Evolutionary conservation across 768 basidiomycete genomes (phyloP).

Genomic region (Amanita rubescens): DNA sequence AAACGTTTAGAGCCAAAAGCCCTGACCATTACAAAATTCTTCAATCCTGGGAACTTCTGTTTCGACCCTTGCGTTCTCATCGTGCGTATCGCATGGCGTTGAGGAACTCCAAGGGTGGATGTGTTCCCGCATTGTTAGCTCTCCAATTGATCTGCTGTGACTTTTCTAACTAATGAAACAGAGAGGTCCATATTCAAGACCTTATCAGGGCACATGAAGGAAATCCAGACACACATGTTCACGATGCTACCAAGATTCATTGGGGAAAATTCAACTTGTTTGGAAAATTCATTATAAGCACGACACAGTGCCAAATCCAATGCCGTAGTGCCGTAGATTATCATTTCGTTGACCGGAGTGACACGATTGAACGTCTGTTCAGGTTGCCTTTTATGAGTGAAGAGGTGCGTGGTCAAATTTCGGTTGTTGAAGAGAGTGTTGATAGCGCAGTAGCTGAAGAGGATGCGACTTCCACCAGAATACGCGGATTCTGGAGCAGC

Average conservation of each 20-base stretch:
- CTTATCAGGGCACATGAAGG: conserved; percentile 83
- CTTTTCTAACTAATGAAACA: conserved; percentile 23
- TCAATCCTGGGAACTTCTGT: conserved; percentile 76
- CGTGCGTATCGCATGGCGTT: conserved; percentile 88
- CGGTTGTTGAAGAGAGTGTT: background rate
- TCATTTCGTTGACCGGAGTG: conserved; percentile 46
- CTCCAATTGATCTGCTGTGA: conserved; percentile 4
- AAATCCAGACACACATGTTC: conserved; percentile 63
- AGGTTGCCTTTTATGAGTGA: conserved; percentile 57
- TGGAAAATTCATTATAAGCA: conserved; percentile 74
- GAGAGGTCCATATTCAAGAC: conserved; percentile 89
- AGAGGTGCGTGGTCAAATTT: conserved; percentile 36
- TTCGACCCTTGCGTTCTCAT: conserved; percentile 77
- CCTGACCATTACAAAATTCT: conserved; percentile 72
- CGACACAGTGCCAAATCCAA: conserved; percentile 71
- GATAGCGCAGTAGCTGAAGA: background rate
- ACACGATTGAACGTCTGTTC: conserved; percentile 47
- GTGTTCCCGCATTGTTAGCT: conserved; percentile 78
- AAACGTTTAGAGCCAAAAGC: conserved; percentile 57
- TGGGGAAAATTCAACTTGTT: conserved; percentile 97
- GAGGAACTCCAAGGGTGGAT: conserved; percentile 75
- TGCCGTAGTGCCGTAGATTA: conserved; percentile 58
- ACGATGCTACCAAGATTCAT: conserved; percentile 69
- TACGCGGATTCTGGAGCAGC: background rate
- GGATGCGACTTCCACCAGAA: conserved; percentile 1